Base-by-base conservation (phyloP, 108 stramenopile genomes). In the Asterionellopsis glacialis region DNA sequence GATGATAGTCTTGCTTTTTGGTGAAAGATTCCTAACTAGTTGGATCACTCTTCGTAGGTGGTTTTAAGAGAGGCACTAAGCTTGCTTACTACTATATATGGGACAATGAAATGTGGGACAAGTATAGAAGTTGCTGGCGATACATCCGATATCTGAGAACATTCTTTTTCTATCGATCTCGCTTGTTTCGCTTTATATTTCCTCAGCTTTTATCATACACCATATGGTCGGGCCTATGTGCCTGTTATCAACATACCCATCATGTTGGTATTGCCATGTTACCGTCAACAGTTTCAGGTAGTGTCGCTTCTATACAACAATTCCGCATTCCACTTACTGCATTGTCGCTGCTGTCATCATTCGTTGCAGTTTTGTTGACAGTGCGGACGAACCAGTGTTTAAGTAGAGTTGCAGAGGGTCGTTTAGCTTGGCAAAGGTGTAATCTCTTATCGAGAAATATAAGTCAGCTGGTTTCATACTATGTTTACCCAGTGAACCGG, bases 301-400 rank as follows among this genome's bases (percentile, higher is more conserved):
- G 7, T 5, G 33, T 33, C 33, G 33, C 33, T 33, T 33, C 33
- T 33, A 33, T 33, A 33, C 33, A 33, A 33, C 33, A 33, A 33
- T 33, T 33, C 33, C 33, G 33, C 33, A 63, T 78, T 18, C 72
- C 75, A 15, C 43, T 85, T 38, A 55, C 77, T 11, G 40, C 75
- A 12, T 51, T 85, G 21, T 52, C 61, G 11, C 61, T 76, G 1
- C 43, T 82, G 0, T 80, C 75, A 10, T 71, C 77, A 0, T 80
- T 81, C 57, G 75, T 85, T 33, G 84, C 75, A 7, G 51, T 63
- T 23, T 51, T 85, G 15, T 48, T 76, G 53, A 82, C 78, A 22
- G 45, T 82, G 57, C 24, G 84, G 50, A 69, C 69, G 16, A 85
- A 85, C 58, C 80, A 81, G 66, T 73, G 77, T 1, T 45, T 81